Base-by-base conservation (phyloP, 2,329 filamentous ascomycete genomes). In the Colletotrichum magnum region DNA sequence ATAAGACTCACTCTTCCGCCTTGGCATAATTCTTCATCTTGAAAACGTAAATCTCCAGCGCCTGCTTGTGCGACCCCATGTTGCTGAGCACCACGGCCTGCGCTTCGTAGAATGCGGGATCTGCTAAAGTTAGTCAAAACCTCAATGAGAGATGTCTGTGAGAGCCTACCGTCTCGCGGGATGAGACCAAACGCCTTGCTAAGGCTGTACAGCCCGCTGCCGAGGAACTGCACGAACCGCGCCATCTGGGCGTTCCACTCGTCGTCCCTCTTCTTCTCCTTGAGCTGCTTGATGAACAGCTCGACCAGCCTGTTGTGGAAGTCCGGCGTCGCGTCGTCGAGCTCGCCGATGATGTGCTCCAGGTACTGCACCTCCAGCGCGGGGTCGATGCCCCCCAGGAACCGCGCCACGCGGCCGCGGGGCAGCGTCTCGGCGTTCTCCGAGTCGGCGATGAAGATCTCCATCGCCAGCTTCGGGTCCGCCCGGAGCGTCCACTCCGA, bases 31-130 rank as follows among this genome's bases (percentile, higher is more conserved):
- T 92, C 73, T 93, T 85, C 79, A 99, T 89, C 79, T 95, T 96
- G 82, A 98, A 99, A 32, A 98, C 95, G 78, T 97, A 99, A 60
- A 99, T 97, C 77, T 96, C 93, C n/a, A 99, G 84, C 0, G 96
- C 96, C 80, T 98, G 94, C 77, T 94, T 95, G 82, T 99, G 95
- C 75, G 95, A 92, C 6, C 94, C 94, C 93, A 98, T 97, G 74
- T 96, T 97, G 80, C 94, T 94, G 47, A 98, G 88, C 21, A 98
- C 91, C 52, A 98, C 92, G 6, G 96, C 96, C 70, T 95, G 91
- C 2, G 94, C 90, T 78, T 98, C 95, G 79, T 93, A 97, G 75
- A 98, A 98, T 3, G 89, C 86, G 0, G 94, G 85, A 78, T 98
- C 94, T 95, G 72, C 32, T 36, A 7, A 36, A 6, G 32, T 36